Base-by-base conservation (phyloP, 2,329 filamentous ascomycete genomes). In the Camillea tinctor region DNA sequence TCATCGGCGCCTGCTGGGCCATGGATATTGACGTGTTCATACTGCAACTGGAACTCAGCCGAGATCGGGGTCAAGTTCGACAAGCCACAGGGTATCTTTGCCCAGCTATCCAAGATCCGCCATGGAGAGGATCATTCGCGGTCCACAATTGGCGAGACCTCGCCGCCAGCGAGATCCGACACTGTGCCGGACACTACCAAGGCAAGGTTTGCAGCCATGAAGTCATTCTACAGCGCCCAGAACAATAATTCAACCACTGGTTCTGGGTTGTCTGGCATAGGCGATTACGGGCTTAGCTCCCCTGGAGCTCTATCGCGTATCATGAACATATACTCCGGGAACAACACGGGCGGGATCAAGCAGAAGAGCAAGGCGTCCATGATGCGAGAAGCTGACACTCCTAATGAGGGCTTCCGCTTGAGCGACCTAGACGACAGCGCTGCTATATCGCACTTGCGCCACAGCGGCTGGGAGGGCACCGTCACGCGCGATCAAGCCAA, bases 61-160 rank as follows among this genome's bases (percentile, higher is more conserved):
- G 95, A 99, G 72, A 91, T 96, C 50, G 92, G 90, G 44, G 88
- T 99, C 74, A 87, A 91, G 69, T 96, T 99, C 72, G 92, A 94
- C 70, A 93, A 94, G 68, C 88, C 91, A 9, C 95, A 91, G 60
- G 92, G 92, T 62, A 93, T 99, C 63, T 89, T 91, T 65, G 82
- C 84, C 24, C 95, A 99, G 73, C 80, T 97, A 8, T 79, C 88
- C 44, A 90, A 88, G 68, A 76, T 95, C 59, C 87, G 86, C 49
- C 87, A 88, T 64, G 85, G 85, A 36, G 85, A 86, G 5, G 73
- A 78, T 49, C 74, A 78, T 56, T 54, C 64, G 44, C 65, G 67
- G 50, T 67, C 68, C 23, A 17, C 65, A 50, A 51, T 66, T 36
- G 48, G 68, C 55, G 69, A 67, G 20, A 66, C 66, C 50, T 58